Conservation (phyloP, 129 eudicot species). For the Pulicaria dysenterica region DNA sequence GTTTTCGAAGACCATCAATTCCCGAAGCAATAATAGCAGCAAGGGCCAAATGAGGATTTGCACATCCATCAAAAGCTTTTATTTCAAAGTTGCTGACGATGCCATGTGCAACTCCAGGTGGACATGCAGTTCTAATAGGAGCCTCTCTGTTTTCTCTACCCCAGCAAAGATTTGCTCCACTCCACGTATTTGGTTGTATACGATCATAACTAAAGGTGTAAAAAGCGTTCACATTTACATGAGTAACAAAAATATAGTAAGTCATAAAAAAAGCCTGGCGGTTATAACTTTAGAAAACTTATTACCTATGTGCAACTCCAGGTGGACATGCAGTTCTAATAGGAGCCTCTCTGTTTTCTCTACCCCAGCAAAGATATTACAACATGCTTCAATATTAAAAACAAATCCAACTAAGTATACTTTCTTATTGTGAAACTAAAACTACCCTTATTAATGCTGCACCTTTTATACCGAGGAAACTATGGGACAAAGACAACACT, state of each 20-base stretch:
- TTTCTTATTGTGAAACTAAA: no score
- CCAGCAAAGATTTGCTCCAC: conserved; percentile 98
- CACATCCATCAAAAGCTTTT: conserved; percentile 90
- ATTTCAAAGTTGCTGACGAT: conserved; percentile 93
- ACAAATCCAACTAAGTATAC: no score
- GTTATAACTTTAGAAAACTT: background rate
- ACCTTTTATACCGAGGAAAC: no score
- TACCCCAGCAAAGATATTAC: conserved; percentile 74
- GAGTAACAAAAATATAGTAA: no score
- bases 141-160: conserved; percentile 96
- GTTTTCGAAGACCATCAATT: conserved; percentile 74
- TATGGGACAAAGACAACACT: no score
- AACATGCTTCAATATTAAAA: no score
- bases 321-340: conserved; percentile 94
- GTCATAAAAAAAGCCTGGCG: no score
- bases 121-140: conserved; percentile 88
- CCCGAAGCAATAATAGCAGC: conserved; percentile 91
- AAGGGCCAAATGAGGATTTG: conserved; percentile 87
- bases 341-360: conserved; percentile 95
- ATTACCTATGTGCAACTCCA: conserved; percentile 78
- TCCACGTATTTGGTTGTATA: conserved; percentile 93
- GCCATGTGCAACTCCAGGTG: conserved; percentile 89
- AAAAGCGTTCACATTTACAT: no score
- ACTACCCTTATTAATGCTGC: no score
- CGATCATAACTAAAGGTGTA: conserved; percentile 71